Percentiles rank a stretch among this genome's conserved stretches.
These are phyloP conservation scores for Trapa incisa DNA, from an alignment of 345 rosid species.

Conservation along the genomic window DNA sequence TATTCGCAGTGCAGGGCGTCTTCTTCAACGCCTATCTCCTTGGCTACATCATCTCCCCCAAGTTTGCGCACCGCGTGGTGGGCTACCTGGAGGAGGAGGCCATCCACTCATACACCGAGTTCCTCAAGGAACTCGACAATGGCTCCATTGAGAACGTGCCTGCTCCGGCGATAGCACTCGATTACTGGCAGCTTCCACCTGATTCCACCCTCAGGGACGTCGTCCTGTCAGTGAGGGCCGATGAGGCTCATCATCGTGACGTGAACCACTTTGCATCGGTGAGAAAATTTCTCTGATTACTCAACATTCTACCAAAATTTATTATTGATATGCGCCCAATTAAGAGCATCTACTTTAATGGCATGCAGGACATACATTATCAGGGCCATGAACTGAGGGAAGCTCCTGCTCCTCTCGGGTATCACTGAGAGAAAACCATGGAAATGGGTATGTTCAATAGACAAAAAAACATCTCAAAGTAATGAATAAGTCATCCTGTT, in stretches of 20 bases:
- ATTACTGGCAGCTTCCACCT: constrained; percentile 4
- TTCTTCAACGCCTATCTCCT: constrained; percentile 7
- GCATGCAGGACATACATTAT: constrained; percentile 29
- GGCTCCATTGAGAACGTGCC: constrained; percentile 7
- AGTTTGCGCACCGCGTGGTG: not conserved
- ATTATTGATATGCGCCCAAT: too few species aligned
- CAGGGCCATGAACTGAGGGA: constrained; percentile 64
- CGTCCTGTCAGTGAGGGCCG: not conserved
- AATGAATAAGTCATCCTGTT: not conserved
- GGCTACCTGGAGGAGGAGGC: constrained; percentile 10
- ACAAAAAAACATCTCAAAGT: not conserved
- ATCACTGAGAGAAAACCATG: constrained; percentile 23
- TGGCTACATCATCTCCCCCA: not conserved
- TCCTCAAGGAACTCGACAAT: constrained; percentile 2
- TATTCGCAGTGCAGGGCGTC: not conserved
- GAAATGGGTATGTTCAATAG: not conserved
- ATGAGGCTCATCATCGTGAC: constrained; percentile 8
- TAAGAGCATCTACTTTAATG: too few species aligned
- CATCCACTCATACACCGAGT: constrained; percentile 4
- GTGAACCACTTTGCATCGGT: constrained; percentile 2
- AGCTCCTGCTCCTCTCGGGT: constrained; percentile 58
- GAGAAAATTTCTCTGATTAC: not conserved
- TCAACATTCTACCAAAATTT: too few species aligned
- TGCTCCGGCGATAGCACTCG: constrained; percentile 6
- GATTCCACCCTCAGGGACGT: constrained; percentile 5